phyloP scores from a whole-genome alignment of 2,329 filamentous ascomycete genomes.

The Gaeumannomyces sp. region DNA sequence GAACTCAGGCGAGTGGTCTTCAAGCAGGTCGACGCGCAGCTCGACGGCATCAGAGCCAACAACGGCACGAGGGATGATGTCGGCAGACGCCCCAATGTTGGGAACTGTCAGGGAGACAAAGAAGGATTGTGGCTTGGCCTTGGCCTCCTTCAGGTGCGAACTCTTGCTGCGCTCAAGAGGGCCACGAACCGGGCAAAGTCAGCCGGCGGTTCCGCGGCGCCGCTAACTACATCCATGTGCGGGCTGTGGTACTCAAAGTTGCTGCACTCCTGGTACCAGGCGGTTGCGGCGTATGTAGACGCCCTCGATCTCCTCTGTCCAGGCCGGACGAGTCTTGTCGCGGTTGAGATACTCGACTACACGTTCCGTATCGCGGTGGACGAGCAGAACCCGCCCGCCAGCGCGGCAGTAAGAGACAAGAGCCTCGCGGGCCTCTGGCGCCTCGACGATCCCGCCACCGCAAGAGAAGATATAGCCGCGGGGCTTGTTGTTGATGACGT shows the following conservation, averaged over 20 bases:
- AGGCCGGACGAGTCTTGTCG: slow-evolving; percentile 87
- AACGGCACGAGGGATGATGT: slow-evolving; percentile 63
- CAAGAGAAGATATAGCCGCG: slow-evolving; percentile 82
- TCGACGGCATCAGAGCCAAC: slow-evolving; percentile 92
- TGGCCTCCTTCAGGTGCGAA: slow-evolving; percentile 46
- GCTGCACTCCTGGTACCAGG: slow-evolving; percentile 91
- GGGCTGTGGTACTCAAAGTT: slow-evolving; percentile 92
- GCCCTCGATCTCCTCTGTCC: slow-evolving; percentile 83
- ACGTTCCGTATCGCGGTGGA: slow-evolving; percentile 81
- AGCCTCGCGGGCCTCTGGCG: slow-evolving; percentile 68
- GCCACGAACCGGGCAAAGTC: slow-evolving; percentile 71
- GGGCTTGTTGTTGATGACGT: slow-evolving; percentile 67
- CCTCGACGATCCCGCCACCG: slow-evolving; percentile 89
- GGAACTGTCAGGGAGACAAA: slow-evolving; percentile 89
- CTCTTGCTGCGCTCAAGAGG: slow-evolving; percentile 47
- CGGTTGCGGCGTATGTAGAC: slow-evolving; percentile 85
- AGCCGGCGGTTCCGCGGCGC: slow-evolving; percentile 38
- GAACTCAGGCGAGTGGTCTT: slow-evolving; percentile 69
- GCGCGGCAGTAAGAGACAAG: slow-evolving; percentile 65
- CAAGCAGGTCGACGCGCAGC: slow-evolving; percentile 82
- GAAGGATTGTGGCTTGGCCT: slow-evolving; percentile 71
- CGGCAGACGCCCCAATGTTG: slow-evolving; percentile 56
- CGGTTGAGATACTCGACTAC: slow-evolving; percentile 83
- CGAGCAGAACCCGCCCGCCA: slow-evolving; percentile 70
- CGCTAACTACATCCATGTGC: slow-evolving; percentile 37